These are phyloP conservation scores for Crithidia fasciculata DNA, from an alignment of 208 protist genomes.

Conservation along the genomic window DNA sequence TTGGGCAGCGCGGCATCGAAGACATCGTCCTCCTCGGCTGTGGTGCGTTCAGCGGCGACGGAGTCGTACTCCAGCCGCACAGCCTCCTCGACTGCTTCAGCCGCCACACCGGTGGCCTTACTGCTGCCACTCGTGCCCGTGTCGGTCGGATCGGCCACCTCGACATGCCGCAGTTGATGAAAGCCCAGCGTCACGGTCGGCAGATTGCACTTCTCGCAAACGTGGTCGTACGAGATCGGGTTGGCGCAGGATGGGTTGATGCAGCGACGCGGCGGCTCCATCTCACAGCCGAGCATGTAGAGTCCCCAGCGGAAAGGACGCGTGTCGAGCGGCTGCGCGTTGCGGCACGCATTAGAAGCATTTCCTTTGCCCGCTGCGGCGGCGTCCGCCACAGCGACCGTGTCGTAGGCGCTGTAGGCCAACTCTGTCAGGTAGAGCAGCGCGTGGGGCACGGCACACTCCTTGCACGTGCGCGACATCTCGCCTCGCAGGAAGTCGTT, in stretches of 20 bases:
- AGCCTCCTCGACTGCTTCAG: constrained; percentile 14
- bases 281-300: constrained; percentile 33
- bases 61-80: constrained; percentile 26
- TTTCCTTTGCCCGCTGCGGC: not conserved
- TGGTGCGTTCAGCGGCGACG: constrained; percentile 17
- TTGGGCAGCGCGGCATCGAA: constrained; percentile 35
- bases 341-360: not conserved
- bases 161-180: constrained; percentile 28
- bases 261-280: constrained; percentile 44
- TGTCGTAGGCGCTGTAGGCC: constrained; percentile 21
- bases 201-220: constrained; percentile 37
- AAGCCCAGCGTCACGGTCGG: constrained; percentile 34
- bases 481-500: constrained; percentile 35
- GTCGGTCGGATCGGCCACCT: not conserved
- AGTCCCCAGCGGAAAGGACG: constrained; percentile 41
- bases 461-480: constrained; percentile 26
- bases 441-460: constrained; percentile 38
- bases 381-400: not conserved
- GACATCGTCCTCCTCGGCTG: constrained; percentile 31
- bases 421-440: constrained; percentile 31
- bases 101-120: not conserved
- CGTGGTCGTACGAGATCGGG: constrained; percentile 24
- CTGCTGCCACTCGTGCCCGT: not conserved
- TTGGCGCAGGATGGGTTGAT: constrained; percentile 42
- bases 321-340: constrained; percentile 2